Percentiles rank a stretch among this genome's conserved stretches.
These are phyloP conservation scores for Aquilaria yunnanensis DNA, from an alignment of 345 rosid genomes.

Conservation along the genomic window DNA sequence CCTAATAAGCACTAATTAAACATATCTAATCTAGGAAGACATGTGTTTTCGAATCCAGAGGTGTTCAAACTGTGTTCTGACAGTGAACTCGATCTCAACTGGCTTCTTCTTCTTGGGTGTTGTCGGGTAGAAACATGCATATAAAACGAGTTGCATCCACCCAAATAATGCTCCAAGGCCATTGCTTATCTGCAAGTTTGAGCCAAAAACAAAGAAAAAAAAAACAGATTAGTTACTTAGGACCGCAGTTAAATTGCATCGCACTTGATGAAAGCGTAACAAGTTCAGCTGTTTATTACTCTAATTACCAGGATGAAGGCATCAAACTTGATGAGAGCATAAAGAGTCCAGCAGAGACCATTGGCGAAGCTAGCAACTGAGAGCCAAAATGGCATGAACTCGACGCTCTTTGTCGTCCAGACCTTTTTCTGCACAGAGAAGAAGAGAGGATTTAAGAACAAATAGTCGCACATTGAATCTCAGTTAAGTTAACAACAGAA, in stretches of 20 bases:
- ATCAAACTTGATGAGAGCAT: constrained; percentile 29
- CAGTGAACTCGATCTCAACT: constrained; percentile 16
- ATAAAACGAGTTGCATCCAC: constrained; percentile 29
- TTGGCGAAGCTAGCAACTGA: constrained; percentile 32
- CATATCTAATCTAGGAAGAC: no score
- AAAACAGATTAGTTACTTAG: no score
- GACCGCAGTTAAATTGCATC: no score
- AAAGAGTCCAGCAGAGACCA: constrained; percentile 33
- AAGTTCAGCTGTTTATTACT: no score
- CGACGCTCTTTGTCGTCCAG: constrained; percentile 33
- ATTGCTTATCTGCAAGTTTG: constrained; percentile 30
- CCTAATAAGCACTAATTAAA: no score
- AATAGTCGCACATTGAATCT: no score
- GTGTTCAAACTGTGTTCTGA: no score
- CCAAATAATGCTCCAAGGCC: constrained; percentile 45
- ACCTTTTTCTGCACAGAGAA: constrained; percentile 29
- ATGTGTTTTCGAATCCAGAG: no score
- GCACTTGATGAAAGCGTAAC: no score
- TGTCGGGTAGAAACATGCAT: constrained; percentile 21
- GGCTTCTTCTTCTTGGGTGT: constrained; percentile 22
- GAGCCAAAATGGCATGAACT: constrained; percentile 53
- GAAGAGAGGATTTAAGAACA: no score
- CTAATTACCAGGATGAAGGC: constrained; percentile 31
- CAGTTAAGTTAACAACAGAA: no score
- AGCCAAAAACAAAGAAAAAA: no score